Percentiles rank a stretch among this genome's conserved stretches.
Evolutionary conservation across 1,139 yeast genomes (phyloP).

Genomic region (Hemisphaericaspora xylofermentans): DNA sequence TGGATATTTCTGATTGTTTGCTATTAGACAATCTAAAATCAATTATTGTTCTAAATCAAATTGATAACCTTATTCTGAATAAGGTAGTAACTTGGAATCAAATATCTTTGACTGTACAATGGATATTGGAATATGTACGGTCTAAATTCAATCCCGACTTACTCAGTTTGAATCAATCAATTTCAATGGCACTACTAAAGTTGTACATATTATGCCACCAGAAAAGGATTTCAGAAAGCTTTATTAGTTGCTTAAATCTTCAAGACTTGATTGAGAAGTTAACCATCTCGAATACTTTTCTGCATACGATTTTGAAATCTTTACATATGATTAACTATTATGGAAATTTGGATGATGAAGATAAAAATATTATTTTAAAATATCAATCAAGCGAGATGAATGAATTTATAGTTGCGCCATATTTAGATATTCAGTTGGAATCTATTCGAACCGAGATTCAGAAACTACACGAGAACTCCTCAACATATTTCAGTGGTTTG

Average conservation of each 20-base stretch:
- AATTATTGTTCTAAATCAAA: conserved; percentile 29
- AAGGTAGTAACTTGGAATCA: conserved; percentile 28
- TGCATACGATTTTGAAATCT: conserved; percentile 17
- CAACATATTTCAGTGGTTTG: neutral
- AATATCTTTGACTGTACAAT: conserved; percentile 27
- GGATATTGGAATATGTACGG: conserved; percentile 26
- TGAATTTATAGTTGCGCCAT: conserved; percentile 17
- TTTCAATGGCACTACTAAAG: conserved; percentile 25
- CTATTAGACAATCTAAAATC: conserved; percentile 29
- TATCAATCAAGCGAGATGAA: conserved; percentile 19
- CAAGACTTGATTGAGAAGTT: conserved; percentile 7
- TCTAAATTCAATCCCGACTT: conserved; percentile 9
- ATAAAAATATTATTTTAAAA: conserved; percentile 11
- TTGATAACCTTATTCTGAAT: conserved; percentile 29
- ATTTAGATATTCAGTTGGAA: conserved; percentile 18
- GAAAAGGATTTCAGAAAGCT: conserved; percentile 19
- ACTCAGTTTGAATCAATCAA: conserved; percentile 18
- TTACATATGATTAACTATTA: conserved; percentile 23
- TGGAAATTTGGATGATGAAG: conserved; percentile 11
- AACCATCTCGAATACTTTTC: conserved; percentile 9
- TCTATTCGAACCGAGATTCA: conserved; percentile 5
- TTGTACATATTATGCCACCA: conserved; percentile 22
- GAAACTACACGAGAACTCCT: neutral
- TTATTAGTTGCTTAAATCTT: conserved; percentile 17
- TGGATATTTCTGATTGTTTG: conserved; percentile 10